Conservation (phyloP, 306 rosid genomes). For the Nissolia schottii region DNA sequence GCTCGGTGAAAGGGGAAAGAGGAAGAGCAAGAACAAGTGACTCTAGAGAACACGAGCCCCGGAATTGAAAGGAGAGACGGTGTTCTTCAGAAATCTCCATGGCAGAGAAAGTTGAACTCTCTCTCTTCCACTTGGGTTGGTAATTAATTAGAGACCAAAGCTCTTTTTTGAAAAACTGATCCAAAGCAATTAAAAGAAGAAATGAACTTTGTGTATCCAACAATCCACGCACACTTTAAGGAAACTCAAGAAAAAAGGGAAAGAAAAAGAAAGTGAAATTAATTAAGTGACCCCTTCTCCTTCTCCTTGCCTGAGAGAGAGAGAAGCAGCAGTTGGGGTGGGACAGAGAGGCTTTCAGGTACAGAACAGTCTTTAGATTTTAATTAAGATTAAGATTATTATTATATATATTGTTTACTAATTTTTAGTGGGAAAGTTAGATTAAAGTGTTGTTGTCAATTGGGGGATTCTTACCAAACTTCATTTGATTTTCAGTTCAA, state of each 20-base stretch:
- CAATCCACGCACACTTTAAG: slow-evolving; percentile 27
- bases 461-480: slow-evolving; percentile 45
- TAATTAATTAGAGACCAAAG: slow-evolving; percentile 23
- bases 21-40: slow-evolving; percentile 24
- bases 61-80: slow-evolving; percentile 34
- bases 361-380: slow-evolving; percentile 1
- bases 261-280: slow-evolving; percentile 19
- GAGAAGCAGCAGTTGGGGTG: slow-evolving; percentile 43
- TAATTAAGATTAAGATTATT: background rate
- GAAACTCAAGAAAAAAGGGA: slow-evolving; percentile 5
- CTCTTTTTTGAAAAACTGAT: slow-evolving; percentile 32
- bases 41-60: slow-evolving; percentile 31
- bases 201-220: slow-evolving; percentile 6
- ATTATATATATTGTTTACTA: background rate
- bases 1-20: slow-evolving; percentile 48
- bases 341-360: slow-evolving; percentile 27
- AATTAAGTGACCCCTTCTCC: slow-evolving; percentile 33
- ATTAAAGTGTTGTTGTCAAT: slow-evolving; percentile 37
- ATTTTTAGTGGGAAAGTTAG: slow-evolving; percentile 27
- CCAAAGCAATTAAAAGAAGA: slow-evolving; percentile 12
- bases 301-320: background rate
- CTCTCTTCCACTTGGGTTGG: slow-evolving; percentile 39
- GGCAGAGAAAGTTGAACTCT: slow-evolving; percentile 25
- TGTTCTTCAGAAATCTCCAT: slow-evolving; percentile 43
- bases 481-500: slow-evolving; percentile 27